These are phyloP conservation scores for Scleroderma bovista DNA, from an alignment of 768 basidiomycete genomes.

Conservation along the genomic window DNA sequence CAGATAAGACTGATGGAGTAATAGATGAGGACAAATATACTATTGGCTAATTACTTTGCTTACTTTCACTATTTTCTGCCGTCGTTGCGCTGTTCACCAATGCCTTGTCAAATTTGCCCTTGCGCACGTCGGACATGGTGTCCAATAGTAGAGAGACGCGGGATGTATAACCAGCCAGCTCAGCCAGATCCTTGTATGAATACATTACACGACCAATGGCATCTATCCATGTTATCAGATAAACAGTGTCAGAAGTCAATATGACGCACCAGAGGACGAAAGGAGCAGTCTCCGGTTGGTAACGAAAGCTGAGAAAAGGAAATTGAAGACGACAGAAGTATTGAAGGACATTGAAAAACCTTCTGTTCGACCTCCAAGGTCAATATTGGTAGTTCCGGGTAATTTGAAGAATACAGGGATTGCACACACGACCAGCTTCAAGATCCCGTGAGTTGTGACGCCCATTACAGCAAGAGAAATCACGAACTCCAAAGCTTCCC, in stretches of 20 bases:
- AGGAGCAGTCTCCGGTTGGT: conserved; percentile 90
- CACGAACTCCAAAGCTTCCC: conserved; percentile 86
- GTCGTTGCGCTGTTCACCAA: conserved; percentile 69
- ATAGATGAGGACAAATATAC: not conserved
- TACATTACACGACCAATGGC: conserved; percentile 96
- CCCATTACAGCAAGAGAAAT: not conserved
- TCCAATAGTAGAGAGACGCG: conserved; percentile 86
- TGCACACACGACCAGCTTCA: conserved; percentile 77
- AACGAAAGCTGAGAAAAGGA: conserved; percentile 65
- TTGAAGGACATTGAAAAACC: conserved; percentile 36
- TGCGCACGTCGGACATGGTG: conserved; percentile 81
- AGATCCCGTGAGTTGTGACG: conserved; percentile 6
- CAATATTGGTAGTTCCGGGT: conserved; percentile 58
- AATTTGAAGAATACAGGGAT: conserved; percentile 91
- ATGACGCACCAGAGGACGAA: conserved; percentile 66
- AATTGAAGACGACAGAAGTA: not conserved
- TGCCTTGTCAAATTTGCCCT: conserved; percentile 84
- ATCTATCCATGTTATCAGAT: conserved; percentile 40
- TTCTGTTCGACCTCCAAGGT: conserved; percentile 87
- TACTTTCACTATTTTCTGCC: conserved; percentile 74
- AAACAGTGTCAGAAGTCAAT: conserved; percentile 1
- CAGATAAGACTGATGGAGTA: conserved; percentile 55
- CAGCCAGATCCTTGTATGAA: conserved; percentile 93
- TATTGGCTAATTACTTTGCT: conserved; percentile 19
- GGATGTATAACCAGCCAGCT: conserved; percentile 93